Base-by-base conservation (phyloP, 257 asterid genomes). In the Hygrophila difformis region DNA sequence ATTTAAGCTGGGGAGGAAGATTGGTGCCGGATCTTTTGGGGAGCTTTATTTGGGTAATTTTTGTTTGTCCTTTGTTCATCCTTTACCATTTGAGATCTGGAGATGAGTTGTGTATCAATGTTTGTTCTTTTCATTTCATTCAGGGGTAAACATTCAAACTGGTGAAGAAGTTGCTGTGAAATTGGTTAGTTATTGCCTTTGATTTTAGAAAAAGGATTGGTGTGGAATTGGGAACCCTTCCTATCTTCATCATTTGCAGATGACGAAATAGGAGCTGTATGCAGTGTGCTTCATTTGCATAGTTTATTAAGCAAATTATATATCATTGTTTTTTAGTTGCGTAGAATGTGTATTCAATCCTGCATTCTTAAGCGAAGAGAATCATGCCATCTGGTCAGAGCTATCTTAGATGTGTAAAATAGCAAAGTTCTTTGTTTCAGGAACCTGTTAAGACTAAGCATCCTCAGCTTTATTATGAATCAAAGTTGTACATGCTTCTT, bases 1-100 rank as follows among this genome's bases (percentile, higher is more conserved):
- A 75, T 86, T 74, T 66, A 86, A 75, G 83, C 71, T 86, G 23
- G 86, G 88, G 55, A 74, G 88, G 62, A 86, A 86, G 81, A 86
- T 86, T 62, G 96, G 96, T n/a, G 76, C 83, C 39, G 94, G 96
- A 82, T 86, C 96, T 40, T 86, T 86, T 64, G 96, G 96, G 64
- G 96, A 86, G 70, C 94, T 86, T 39, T 86, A 72, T 65, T 59
- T 86, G 69, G 96, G 96, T 79, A 82, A 49, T 47, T 47, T 51
- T 39, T 19, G 8, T 42, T n/a, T 8, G 1, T 53, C 37, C 22
- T 56, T 12, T 14, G 7, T 22, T 26, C 31, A 24, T 29, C 48
- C 33, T 13, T 47, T 49, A n/a, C n/a, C 51, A 36, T 19, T 22
- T 47, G 24, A 12, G 16, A 1, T 23, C 16, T 47, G 43, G 15